Percentiles rank a stretch among this genome's conserved stretches.
These are phyloP conservation scores for Corniculantispora saksenae DNA, from an alignment of 2,329 filamentous ascomycete species.

Conservation along the genomic window DNA sequence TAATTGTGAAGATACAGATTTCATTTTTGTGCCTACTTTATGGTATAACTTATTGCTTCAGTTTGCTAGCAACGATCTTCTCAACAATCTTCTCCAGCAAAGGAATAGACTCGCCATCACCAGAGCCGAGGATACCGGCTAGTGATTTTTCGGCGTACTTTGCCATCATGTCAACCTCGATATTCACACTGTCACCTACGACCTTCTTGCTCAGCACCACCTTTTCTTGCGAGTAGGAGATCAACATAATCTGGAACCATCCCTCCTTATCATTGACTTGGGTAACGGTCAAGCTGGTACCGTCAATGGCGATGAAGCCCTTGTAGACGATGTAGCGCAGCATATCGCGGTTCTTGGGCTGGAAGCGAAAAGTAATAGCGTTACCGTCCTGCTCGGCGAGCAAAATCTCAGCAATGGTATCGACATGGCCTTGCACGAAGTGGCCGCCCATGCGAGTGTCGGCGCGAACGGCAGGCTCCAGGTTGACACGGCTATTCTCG, in stretches of 20 bases:
- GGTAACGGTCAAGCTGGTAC: conserved; percentile 91
- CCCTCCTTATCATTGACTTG: conserved; percentile 75
- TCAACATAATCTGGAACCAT: conserved; percentile 97
- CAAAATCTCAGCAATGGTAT: conserved; percentile 78
- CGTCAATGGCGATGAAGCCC: conserved; percentile 91
- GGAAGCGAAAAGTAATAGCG: conserved; percentile 81
- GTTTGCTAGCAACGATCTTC: conserved; percentile 70
- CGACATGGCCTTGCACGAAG: conserved; percentile 97
- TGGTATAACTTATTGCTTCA: background rate
- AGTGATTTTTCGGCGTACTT: conserved; percentile 92
- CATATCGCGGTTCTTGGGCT: conserved; percentile 67
- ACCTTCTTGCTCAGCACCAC: conserved; percentile 80
- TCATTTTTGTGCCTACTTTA: background rate
- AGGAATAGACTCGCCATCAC: conserved; percentile 52
- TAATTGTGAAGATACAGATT: background rate
- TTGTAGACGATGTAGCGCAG: conserved; percentile 93
- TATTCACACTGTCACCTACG: conserved; percentile 79
- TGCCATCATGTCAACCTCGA: conserved; percentile 87
- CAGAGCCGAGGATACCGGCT: conserved; percentile 64
- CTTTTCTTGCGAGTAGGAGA: conserved; percentile 92
- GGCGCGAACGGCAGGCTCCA: conserved; percentile 89
- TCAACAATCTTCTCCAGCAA: conserved; percentile 72
- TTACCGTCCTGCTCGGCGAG: conserved; percentile 81
- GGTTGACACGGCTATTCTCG: conserved; percentile 73
- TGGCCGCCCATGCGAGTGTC: conserved; percentile 96